Evolutionary conservation across 208 protist genomes (phyloP).

Genomic region (Naegleria gruberi): DNA sequence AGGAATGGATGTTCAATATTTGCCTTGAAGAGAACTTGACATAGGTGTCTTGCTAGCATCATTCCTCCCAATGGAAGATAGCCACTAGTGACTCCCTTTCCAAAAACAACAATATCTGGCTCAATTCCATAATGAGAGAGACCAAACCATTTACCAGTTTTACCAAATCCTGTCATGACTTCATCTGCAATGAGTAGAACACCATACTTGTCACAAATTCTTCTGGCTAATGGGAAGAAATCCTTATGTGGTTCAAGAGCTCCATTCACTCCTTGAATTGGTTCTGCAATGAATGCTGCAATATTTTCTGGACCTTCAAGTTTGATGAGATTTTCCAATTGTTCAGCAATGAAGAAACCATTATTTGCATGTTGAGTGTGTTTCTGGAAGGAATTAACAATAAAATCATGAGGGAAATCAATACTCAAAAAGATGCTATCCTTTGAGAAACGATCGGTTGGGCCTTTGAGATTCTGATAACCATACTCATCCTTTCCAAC

Average conservation of each 20-base stretch:
- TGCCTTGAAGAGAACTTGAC: slow-evolving; percentile 50
- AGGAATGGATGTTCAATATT: slow-evolving; percentile 56
- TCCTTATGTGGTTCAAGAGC: slow-evolving; percentile 53
- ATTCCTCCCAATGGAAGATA: slow-evolving; percentile 70
- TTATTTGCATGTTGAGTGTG: not conserved
- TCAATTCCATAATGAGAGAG: slow-evolving; percentile 42
- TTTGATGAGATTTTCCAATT: slow-evolving; percentile 47
- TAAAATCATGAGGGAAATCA: not conserved
- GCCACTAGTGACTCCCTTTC: slow-evolving; percentile 76
- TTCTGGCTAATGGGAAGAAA: not conserved
- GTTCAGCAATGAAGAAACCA: slow-evolving; percentile 33
- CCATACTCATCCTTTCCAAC: not conserved
- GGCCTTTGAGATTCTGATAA: not conserved
- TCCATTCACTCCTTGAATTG: slow-evolving; percentile 88
- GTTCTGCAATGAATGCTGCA: slow-evolving; percentile 73
- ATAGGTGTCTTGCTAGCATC: slow-evolving; percentile 50
- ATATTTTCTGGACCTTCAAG: slow-evolving; percentile 14
- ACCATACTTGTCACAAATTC: slow-evolving; percentile 67
- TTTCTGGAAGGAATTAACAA: not conserved
- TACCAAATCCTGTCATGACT: slow-evolving; percentile 47
- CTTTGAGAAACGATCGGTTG: too few relatives aligned
- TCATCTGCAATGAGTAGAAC: slow-evolving; percentile 64
- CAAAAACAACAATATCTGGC: slow-evolving; percentile 72
- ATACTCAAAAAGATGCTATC: not conserved
- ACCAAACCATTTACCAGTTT: slow-evolving; percentile 45